Base-by-base conservation (phyloP, 345 rosid genomes). In the Brassica rapa region DNA sequence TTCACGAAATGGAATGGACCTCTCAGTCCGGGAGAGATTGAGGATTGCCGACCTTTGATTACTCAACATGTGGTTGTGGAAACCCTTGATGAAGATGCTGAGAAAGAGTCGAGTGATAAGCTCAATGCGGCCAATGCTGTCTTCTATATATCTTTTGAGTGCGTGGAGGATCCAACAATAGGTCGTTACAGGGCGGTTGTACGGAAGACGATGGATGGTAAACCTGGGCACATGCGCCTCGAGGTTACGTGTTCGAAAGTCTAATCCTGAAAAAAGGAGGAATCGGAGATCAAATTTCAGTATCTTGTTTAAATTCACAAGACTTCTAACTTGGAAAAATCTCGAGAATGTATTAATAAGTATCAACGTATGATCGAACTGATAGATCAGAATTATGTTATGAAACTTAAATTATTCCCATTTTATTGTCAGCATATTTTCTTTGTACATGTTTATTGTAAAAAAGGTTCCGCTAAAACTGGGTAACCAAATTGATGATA, bases 141-240 rank as follows among this genome's bases (percentile, higher is more conserved):
- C 55, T 67, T 37, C 43, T 67, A 67, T 46, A 16, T 75, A 25
- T 11, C 66, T 67, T 75, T 66, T 72, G 59, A 75, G 15, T 66
- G 12, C 19, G 11, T 1, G 11, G 66, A 5, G 12, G 65, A 5
- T 15, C 59, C 19, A 49, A n/a, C 16, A 5, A 12, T 1, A 68
- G 51, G 23, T 16, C 61, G 37, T n/a, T 51, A 37, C 2, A 55
- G 25, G 39, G 65, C 21, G 0, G 27, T 66, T 11, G 2, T 74
- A 15, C 66, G 65, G 66, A 75, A 66, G 67, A 75, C 66, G 1
- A 74, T 35, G 65, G 71, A 74, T 74, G 78, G 65, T 4, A 15
- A 23, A 74, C 56, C 72, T 14, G 66, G 4, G n/a, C 72, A 75
- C 66, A 56, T 75, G 78, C 11, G 9, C 12, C 66, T 74, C 24